These are phyloP conservation scores for Citrus maxima DNA, from an alignment of 345 rosid genomes.

Conservation along the genomic window DNA sequence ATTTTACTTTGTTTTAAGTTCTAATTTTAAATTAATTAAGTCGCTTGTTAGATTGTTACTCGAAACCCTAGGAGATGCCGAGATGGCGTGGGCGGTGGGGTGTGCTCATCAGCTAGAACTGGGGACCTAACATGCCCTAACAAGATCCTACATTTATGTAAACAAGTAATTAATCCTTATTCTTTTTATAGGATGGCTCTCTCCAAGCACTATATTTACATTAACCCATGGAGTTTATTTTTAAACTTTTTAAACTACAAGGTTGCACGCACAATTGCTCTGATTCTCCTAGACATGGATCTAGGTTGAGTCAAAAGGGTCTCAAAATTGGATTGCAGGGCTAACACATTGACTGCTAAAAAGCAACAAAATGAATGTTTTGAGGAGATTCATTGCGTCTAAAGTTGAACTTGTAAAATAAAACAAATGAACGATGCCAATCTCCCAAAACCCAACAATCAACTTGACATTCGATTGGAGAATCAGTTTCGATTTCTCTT, in stretches of 20 bases:
- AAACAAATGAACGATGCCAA: not conserved
- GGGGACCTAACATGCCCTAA: conserved; percentile 18
- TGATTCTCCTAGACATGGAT: conserved; percentile 46
- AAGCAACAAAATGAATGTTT: conserved; percentile 36
- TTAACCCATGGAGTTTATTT: conserved; percentile 18
- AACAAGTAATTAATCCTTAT: not conserved
- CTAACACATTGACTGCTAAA: conserved; percentile 33
- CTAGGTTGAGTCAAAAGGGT: conserved; percentile 62
- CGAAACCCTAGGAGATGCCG: conserved; percentile 38
- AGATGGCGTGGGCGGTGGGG: conserved; percentile 28
- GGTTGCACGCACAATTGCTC: conserved; percentile 24
- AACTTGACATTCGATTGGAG: conserved; percentile 11
- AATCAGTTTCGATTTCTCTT: conserved; percentile 10
- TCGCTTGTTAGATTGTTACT: conserved; percentile 15
- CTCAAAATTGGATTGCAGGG: conserved; percentile 27
- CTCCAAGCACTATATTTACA: conserved; percentile 15
- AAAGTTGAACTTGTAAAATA: conserved; percentile 7
- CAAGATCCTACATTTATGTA: conserved; percentile 46
- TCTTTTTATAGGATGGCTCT: conserved; percentile 1
- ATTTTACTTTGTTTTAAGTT: conserved; percentile 16
- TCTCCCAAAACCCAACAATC: conserved; percentile 24
- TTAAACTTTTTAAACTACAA: conserved; percentile 1
- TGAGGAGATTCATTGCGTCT: conserved; percentile 29
- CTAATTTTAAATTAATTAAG: not conserved
- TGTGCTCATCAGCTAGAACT: not conserved